These are phyloP conservation scores for Trichophyton benhamiae DNA, from an alignment of 2,329 filamentous ascomycete genomes.

Conservation along the genomic window DNA sequence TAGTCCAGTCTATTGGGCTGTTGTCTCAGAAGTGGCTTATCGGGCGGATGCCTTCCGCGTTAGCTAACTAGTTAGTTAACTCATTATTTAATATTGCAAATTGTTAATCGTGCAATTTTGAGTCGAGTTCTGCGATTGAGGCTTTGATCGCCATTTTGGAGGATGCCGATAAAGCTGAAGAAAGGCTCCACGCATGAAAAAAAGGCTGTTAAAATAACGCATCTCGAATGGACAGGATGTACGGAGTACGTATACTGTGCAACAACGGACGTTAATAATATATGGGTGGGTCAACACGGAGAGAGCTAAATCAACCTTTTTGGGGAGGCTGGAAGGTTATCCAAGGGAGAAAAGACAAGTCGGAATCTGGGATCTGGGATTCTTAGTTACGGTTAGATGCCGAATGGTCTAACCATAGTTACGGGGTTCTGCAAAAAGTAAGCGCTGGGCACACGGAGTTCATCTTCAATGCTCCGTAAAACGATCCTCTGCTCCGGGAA, in stretches of 20 bases:
- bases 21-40: not conserved
- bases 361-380: not conserved
- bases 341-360: not conserved
- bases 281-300: not conserved
- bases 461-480: not conserved
- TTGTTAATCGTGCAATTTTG: not conserved
- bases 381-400: not conserved
- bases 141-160: not conserved
- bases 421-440: not conserved
- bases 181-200: not conserved
- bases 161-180: not conserved
- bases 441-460: not conserved
- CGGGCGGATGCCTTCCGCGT: not conserved
- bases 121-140: not conserved
- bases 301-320: not conserved
- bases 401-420: not conserved
- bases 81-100: not conserved
- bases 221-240: not conserved
- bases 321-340: not conserved
- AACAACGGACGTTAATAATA: not conserved
- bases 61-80: not conserved
- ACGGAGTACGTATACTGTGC: not conserved
- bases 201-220: constrained; percentile 1
- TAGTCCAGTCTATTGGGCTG: not conserved
- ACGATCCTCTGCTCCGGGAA: not conserved